Evolutionary conservation across 768 basidiomycete species (phyloP), one percentile per base, ranked within the genome.

Genomic region (Mycena vulgaris): DNA sequence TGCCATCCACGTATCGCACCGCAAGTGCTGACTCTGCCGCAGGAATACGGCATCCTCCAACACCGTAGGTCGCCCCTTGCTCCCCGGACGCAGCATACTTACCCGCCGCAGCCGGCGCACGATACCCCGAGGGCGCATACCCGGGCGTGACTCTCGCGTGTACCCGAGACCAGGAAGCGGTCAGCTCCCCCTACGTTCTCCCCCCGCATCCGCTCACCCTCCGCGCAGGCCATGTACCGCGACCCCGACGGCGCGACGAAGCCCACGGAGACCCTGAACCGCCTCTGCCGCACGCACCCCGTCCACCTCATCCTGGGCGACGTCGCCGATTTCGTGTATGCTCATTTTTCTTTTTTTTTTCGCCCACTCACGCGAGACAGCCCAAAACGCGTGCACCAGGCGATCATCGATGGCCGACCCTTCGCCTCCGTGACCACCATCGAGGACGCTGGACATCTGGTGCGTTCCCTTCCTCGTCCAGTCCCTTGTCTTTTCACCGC

Each of bases 161-260:
- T 71, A 87, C 85, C 0, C 85, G 87, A 25, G 84, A 90, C 48
- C 89, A 93, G 75, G 92, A 93, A 80, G 85, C 83, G 56, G 90
- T 91, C 71, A 66, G 87, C 80, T 10, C 21, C 14, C 49, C 37
- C 14, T 61, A 35, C 39, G 19, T 25, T 63, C 49, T 23, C 48
- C 37, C 68, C 28, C 13, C 30, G n/a, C 19, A 9, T n/a, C 52
- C 64, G 49, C 37, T 66, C 48, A 66, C 55, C 8, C 21, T 42
- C 53, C 21, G n/a, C 63, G 39, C 35, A 91, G 90, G 86, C 85
- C 1, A 92, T 92, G 91, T 92, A 92, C 72, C 77, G 82, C 45
- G 91, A 92, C 64, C 77, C 78, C 28, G 85, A 88, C 6, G 91
- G 90, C 3, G 81, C 88, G 2, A 83, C 82, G 16, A 85, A 84